These are phyloP conservation scores for Heterobasidion parviporum DNA, from an alignment of 1,284 basidiomycete genomes.

Conservation along the genomic window DNA sequence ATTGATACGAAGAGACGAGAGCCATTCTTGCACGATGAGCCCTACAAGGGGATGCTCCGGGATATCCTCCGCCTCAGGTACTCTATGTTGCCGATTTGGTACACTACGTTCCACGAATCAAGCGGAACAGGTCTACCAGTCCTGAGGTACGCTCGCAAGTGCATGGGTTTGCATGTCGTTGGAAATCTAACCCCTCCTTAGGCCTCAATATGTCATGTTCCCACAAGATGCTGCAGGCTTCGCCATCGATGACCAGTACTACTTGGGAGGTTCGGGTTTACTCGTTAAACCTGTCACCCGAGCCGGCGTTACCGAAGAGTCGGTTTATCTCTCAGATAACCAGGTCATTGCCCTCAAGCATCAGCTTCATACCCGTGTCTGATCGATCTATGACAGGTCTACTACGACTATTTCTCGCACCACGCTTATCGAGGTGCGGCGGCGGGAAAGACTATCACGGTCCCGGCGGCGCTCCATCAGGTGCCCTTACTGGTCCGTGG, in stretches of 20 bases:
- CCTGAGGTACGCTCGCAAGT: slow-evolving; percentile 44
- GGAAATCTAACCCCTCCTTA: slow-evolving; percentile 20
- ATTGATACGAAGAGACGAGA: slow-evolving; percentile 97
- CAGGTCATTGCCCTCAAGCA: slow-evolving; percentile 44
- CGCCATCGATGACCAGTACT: slow-evolving; percentile 91
- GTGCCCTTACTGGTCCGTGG: slow-evolving; percentile 87
- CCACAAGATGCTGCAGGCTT: slow-evolving; percentile 84
- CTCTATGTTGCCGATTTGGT: slow-evolving; percentile 88
- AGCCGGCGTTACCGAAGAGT: slow-evolving; percentile 62
- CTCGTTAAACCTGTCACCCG: slow-evolving; percentile 88
- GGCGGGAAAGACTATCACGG: slow-evolving; percentile 59
- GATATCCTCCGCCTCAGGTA: slow-evolving; percentile 83
- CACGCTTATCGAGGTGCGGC: slow-evolving; percentile 56
- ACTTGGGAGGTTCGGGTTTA: slow-evolving; percentile 81
- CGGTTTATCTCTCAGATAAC: slow-evolving; percentile 85
- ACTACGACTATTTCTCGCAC: slow-evolving; percentile 89
- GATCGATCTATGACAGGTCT: slow-evolving; percentile 48
- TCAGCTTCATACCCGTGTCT: background rate
- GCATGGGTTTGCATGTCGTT: background rate
- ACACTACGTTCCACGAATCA: slow-evolving; percentile 90
- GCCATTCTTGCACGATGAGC: slow-evolving; percentile 88
- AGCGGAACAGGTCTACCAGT: slow-evolving; percentile 76
- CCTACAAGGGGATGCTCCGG: slow-evolving; percentile 76
- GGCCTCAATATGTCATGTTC: slow-evolving; percentile 92
- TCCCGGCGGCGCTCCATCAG: slow-evolving; percentile 72